Base-by-base conservation (phyloP, 768 basidiomycete species). In the Russula vinacea region DNA sequence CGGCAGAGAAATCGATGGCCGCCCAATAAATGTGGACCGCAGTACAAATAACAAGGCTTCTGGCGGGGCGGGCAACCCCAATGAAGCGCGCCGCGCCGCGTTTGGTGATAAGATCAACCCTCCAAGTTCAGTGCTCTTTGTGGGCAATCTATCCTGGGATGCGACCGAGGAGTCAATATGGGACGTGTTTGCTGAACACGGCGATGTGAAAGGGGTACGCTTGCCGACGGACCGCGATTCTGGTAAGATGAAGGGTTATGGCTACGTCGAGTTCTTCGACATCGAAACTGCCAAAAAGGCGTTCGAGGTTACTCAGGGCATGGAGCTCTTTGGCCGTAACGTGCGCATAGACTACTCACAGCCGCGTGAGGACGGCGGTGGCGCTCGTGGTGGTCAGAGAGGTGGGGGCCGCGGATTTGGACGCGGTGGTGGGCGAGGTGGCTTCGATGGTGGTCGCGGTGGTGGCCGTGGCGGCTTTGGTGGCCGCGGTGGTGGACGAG, bases 161-260 rank as follows among this genome's bases (percentile, higher is more conserved):
- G 84, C 87, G 55, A 83, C 78, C 60, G 94, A 98, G 77, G 94
- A 98, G 73, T 76, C 79, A 16, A 79, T 98, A 39, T 98, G 94
- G 93, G 85, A 90, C 74, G 82, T 86, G 69, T 99, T 98, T 76
- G 87, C 85, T 67, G 92, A 94, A 72, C 88, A 87, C 73, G 92
- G 92, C 62, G 80, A 84, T 49, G 84, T 97, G 66, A 90, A 90
- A 78, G 88, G 79, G 71, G 92, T 98, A 45, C 85, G 94, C 61
- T 78, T 99, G 56, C 94, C 94, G 35, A 97, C 94, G 44, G 94
- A 98, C 75, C 82, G 92, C 68, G 97, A 99, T 56, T 83, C 89
- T 8, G 94, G 94, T 33, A 83, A 80, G 66, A 87, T 92, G 52
- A 98, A 98, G 76, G 97, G 97, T 71, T 98, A 96, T 76, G 97